A percentile compares a stretch with the other conserved stretches of the same genome.
Evolutionary conservation across 345 rosid genomes (phyloP).

Genomic region (Mallotus nudiflorus): DNA sequence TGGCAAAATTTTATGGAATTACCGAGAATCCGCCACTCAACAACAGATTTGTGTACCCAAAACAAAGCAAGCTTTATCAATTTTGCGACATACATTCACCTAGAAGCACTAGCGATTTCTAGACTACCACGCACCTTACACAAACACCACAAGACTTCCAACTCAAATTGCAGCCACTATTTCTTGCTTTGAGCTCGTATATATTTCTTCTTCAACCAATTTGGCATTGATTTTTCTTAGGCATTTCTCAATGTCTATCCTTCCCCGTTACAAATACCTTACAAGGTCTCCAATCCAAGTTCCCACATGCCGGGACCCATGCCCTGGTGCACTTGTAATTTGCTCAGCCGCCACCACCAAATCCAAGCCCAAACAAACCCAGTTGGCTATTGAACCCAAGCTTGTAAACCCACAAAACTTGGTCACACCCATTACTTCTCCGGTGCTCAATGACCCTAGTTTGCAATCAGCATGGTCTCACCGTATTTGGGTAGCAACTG

Average conservation of each 20-base stretch:
- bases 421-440: conserved; percentile 24
- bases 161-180: conserved; percentile 20
- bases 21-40: too few species aligned
- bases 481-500: conserved; percentile 67
- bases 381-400: conserved; percentile 24
- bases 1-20: too few species aligned
- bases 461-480: conserved; percentile 75
- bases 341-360: conserved; percentile 42
- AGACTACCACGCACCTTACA: conserved; percentile 49
- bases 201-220: not conserved
- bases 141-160: conserved; percentile 16
- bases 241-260: conserved; percentile 48
- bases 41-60: too few species aligned
- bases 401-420: conserved; percentile 16
- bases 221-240: conserved; percentile 5
- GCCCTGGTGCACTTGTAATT: conserved; percentile 2
- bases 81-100: conserved; percentile 8
- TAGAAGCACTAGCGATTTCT: conserved; percentile 24
- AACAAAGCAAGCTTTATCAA: not conserved
- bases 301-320: conserved; percentile 15
- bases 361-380: conserved; percentile 32
- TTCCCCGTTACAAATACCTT: conserved; percentile 47
- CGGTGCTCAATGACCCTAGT: conserved; percentile 46
- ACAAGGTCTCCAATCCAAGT: conserved; percentile 26
- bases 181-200: conserved; percentile 14